Percentiles rank a stretch among this genome's conserved stretches.
Evolutionary conservation across 2,329 filamentous ascomycete species (phyloP).

Genomic region (Pestalotiopsis fici): DNA sequence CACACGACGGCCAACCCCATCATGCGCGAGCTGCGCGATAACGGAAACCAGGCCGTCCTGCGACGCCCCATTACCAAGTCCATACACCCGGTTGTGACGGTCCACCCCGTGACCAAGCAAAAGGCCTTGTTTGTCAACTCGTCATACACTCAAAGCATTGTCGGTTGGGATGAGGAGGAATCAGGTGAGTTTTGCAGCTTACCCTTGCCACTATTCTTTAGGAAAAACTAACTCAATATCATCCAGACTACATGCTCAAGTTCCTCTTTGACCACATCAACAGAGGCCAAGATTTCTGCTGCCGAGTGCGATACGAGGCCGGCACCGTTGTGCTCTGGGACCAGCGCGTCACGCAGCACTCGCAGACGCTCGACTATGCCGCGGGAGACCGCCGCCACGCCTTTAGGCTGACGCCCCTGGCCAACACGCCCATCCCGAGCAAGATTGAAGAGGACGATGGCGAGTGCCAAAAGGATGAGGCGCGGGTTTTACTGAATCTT

Average conservation of each 20-base stretch:
- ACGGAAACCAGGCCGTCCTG: constrained; percentile 23
- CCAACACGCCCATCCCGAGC: constrained; percentile 23
- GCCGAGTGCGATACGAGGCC: constrained; percentile 21
- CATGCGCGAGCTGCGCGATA: constrained; percentile 20
- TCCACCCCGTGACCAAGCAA: constrained; percentile 32
- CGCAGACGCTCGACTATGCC: constrained; percentile 23
- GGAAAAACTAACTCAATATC: no score
- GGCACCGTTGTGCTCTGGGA: constrained; percentile 18
- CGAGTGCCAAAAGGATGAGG: constrained; percentile 18
- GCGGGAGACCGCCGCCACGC: constrained; percentile 24
- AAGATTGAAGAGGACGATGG: constrained; percentile 24
- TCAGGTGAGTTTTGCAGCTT: neutral
- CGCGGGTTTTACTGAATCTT: constrained; percentile 15
- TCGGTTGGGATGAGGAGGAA: constrained; percentile 26
- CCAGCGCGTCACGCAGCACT: constrained; percentile 11
- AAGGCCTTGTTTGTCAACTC: constrained; percentile 35
- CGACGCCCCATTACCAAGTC: constrained; percentile 30
- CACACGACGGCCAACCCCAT: constrained; percentile 22
- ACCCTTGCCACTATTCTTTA: no score
- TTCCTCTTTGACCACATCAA: constrained; percentile 22
- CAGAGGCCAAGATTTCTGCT: constrained; percentile 21
- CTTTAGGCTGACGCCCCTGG: constrained; percentile 25
- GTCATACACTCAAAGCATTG: constrained; percentile 29
- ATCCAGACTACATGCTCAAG: constrained; percentile 20
- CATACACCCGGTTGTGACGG: constrained; percentile 24